Conservation (phyloP, 2,329 filamentous ascomycete species). For the Cephalotrichum gorgonifer region DNA sequence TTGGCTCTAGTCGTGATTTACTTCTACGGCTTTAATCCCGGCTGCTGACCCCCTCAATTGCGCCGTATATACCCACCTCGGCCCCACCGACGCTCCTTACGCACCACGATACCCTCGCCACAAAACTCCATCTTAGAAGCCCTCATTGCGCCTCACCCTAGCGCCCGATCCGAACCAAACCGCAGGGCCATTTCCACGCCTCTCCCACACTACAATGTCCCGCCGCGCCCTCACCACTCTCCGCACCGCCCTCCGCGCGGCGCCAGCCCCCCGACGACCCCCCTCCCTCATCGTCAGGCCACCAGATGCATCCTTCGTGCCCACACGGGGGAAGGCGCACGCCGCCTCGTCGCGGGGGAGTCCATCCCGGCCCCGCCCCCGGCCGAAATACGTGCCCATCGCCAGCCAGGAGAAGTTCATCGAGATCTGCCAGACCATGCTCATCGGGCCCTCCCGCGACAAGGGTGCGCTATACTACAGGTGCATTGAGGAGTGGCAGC, state of each 20-base stretch:
- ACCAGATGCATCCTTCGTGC: too few relatives aligned
- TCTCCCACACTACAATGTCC: not conserved
- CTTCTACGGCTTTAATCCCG: too few relatives aligned
- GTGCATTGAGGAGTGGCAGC: constrained; percentile 4
- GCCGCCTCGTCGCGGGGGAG: too few relatives aligned
- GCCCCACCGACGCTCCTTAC: not conserved
- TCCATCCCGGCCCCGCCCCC: too few relatives aligned
- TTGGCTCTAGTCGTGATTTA: too few relatives aligned
- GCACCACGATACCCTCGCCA: not conserved
- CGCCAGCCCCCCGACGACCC: not conserved
- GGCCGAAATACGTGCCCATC: too few relatives aligned
- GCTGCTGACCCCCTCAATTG: too few relatives aligned
- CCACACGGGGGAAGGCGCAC: too few relatives aligned
- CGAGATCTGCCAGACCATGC: not conserved
- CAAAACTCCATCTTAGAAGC: not conserved
- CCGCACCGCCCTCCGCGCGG: not conserved
- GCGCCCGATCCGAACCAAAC: not conserved
- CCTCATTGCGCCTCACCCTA: not conserved
- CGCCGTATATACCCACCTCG: too few relatives aligned
- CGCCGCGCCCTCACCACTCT: not conserved
- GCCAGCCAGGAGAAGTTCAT: not conserved
- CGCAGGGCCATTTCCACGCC: not conserved
- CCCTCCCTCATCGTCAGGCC: not conserved
- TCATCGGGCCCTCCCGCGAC: not conserved
- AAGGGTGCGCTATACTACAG: not conserved